These are phyloP conservation scores for Metschnikowia cerradonensis DNA, from an alignment of 805 yeast genomes.

Conservation along the genomic window DNA sequence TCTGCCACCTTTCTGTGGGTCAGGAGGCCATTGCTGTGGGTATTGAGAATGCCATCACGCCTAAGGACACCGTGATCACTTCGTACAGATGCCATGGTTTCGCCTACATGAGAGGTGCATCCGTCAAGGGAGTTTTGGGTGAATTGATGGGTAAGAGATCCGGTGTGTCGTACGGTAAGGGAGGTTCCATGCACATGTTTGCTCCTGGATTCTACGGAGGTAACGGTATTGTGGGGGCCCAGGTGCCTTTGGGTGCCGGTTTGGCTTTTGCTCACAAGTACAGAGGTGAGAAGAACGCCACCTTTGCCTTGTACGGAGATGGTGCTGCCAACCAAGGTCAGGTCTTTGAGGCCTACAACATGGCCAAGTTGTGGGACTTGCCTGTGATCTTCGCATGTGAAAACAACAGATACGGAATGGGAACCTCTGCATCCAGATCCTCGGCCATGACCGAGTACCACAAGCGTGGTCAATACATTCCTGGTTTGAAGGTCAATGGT, in stretches of 20 bases:
- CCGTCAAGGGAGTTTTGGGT: conserved; percentile 85
- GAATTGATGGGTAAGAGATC: conserved; percentile 95
- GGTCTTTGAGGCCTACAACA: conserved; percentile 95
- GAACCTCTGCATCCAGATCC: conserved; percentile 95
- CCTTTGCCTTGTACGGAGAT: conserved; percentile 93
- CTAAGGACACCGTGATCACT: conserved; percentile 85
- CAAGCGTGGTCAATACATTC: conserved; percentile 99
- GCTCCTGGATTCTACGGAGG: conserved; percentile 97
- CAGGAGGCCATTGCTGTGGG: conserved; percentile 99
- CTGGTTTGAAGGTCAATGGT: conserved; percentile 97
- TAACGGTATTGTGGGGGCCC: conserved; percentile 99
- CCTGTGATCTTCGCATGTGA: conserved; percentile 96
- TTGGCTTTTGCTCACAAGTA: conserved; percentile 98
- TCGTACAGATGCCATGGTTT: conserved; percentile 99
- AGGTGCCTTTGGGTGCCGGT: conserved; percentile 97
- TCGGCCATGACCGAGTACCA: conserved; percentile 95
- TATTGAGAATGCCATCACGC: conserved; percentile 88
- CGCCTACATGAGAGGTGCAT: conserved; percentile 92
- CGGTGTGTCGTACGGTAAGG: conserved; percentile 96
- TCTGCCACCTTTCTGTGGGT: conserved; percentile 97
- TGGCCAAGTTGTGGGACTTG: conserved; percentile 98
- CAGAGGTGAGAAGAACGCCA: conserved; percentile 69
- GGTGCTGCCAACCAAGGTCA: conserved; percentile 99
- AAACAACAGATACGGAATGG: conserved; percentile 99
- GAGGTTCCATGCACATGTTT: conserved; percentile 99